Percentiles rank a stretch among this genome's conserved stretches.
These are phyloP conservation scores for Nakazawaea wyomingensis DNA, from an alignment of 805 yeast genomes.

Conservation along the genomic window DNA sequence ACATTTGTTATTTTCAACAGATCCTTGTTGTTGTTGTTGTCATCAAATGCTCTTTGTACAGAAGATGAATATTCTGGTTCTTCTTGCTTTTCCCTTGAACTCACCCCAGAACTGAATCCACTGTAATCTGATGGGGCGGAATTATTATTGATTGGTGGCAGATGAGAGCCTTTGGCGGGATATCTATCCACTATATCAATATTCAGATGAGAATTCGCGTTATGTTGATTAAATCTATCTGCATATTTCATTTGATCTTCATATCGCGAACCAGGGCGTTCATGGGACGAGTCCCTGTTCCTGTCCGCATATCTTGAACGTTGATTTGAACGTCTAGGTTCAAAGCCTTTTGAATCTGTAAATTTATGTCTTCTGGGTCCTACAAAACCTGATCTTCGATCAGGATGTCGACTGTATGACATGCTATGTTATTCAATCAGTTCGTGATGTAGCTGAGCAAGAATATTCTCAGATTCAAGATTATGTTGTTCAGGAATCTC, in stretches of 20 bases:
- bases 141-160: neutral
- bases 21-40: neutral
- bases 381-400: neutral
- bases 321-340: neutral
- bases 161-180: too few species aligned
- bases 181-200: too few species aligned
- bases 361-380: neutral
- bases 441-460: too few species aligned
- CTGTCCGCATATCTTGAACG: neutral
- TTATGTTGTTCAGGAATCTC: too few species aligned
- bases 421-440: too few species aligned
- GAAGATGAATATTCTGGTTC: neutral
- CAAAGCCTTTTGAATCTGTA: neutral
- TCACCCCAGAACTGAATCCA: neutral
- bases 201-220: too few species aligned
- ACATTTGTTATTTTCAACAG: neutral
- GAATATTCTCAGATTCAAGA: too few species aligned
- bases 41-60: neutral
- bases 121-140: neutral
- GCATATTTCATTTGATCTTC: neutral
- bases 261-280: too few species aligned
- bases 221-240: neutral
- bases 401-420: slow-evolving; percentile 7
- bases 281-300: neutral
- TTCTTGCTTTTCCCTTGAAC: neutral